Evolutionary conservation across 371 early-diverging fungal species (phyloP).

Genomic region (Rhizopus sp.): DNA sequence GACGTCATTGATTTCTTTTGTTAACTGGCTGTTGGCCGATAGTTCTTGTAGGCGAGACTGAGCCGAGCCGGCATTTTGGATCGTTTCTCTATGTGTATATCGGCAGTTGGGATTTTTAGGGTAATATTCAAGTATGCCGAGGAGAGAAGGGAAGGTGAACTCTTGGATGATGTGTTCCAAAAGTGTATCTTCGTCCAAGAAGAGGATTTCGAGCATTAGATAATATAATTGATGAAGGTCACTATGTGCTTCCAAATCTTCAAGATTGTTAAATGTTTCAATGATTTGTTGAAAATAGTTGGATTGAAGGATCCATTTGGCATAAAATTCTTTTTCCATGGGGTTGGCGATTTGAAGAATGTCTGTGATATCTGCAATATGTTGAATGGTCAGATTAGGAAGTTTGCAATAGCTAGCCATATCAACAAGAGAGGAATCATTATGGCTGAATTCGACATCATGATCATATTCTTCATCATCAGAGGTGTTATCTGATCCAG

Average conservation of each 20-base stretch:
- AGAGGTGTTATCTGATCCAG: too few relatives aligned
- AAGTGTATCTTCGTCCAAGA: constrained; percentile 37
- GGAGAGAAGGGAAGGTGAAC: constrained; percentile 17
- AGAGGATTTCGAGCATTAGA: constrained; percentile 51
- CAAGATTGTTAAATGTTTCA: constrained; percentile 71
- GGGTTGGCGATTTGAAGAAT: too few relatives aligned
- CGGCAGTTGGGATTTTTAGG: too few relatives aligned
- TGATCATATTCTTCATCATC: too few relatives aligned
- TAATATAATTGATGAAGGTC: constrained; percentile 73
- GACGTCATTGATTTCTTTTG: constrained; percentile 77
- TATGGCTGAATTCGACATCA: too few relatives aligned
- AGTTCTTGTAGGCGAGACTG: constrained; percentile 33
- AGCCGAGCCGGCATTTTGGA: neutral
- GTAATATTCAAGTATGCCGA: too few relatives aligned
- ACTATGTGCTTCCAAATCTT: constrained; percentile 78
- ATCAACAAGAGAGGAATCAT: too few relatives aligned
- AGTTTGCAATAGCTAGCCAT: too few relatives aligned
- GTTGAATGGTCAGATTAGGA: too few relatives aligned
- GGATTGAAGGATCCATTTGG: neutral
- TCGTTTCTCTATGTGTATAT: constrained; percentile 48
- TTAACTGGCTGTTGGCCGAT: constrained; percentile 55
- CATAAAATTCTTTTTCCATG: too few relatives aligned
- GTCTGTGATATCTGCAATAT: too few relatives aligned
- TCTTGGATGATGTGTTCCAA: constrained; percentile 74
- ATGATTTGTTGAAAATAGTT: constrained; percentile 11